Conservation (phyloP, 192 early-diverging fungal genomes). For the Backusella macrospora region DNA sequence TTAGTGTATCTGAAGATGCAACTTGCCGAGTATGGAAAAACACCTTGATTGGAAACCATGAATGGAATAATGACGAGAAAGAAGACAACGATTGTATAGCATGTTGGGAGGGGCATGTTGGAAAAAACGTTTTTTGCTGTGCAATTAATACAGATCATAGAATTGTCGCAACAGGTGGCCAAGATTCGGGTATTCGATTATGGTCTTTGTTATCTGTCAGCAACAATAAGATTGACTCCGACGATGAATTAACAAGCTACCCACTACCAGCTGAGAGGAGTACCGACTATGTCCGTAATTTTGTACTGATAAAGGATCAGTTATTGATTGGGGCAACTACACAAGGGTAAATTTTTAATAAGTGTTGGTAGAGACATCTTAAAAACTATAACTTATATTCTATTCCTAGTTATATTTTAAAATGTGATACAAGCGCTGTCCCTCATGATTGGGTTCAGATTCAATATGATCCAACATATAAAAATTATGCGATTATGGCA, state of each 20-base stretch:
- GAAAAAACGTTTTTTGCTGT: slow-evolving; percentile 82
- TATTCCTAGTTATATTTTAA: slow-evolving; percentile 20
- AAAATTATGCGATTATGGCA: slow-evolving; percentile 57
- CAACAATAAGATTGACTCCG: slow-evolving; percentile 55
- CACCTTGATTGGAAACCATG: slow-evolving; percentile 30
- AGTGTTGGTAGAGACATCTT: too few relatives aligned
- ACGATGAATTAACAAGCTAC: slow-evolving; percentile 38
- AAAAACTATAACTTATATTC: neutral
- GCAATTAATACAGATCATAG: slow-evolving; percentile 55
- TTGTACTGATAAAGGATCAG: slow-evolving; percentile 42
- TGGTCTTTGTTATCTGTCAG: slow-evolving; percentile 63
- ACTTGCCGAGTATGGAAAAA: slow-evolving; percentile 83
- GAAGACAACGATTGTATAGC: slow-evolving; percentile 57
- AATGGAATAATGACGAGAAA: slow-evolving; percentile 16
- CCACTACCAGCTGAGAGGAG: neutral
- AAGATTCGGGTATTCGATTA: slow-evolving; percentile 77
- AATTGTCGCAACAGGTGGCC: slow-evolving; percentile 74
- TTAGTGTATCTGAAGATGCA: slow-evolving; percentile 80
- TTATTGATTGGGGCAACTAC: slow-evolving; percentile 45
- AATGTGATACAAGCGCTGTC: neutral
- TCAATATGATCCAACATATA: neutral
- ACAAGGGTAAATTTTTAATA: slow-evolving; percentile 25
- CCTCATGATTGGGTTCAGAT: neutral
- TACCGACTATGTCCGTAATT: slow-evolving; percentile 52
- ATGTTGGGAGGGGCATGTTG: slow-evolving; percentile 78